Conservation (phyloP, 2,329 filamentous ascomycete species). For the Phialemonium atrogriseum region DNA sequence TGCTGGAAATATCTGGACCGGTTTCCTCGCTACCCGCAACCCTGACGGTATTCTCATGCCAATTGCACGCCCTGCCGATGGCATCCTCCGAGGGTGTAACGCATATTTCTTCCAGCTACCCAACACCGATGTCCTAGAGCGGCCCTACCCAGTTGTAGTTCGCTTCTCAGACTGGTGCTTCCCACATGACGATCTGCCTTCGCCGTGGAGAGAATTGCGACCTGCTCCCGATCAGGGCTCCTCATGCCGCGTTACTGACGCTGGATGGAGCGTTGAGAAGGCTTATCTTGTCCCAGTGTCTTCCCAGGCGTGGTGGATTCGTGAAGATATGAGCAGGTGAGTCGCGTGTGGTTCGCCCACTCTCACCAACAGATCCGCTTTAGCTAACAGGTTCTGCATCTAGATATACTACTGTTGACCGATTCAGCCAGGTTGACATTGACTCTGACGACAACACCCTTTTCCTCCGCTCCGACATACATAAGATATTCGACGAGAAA, state of each 20-base stretch:
- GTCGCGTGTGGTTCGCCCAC: too few species aligned
- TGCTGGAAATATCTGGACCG: neutral
- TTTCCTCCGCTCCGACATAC: conserved; percentile 1
- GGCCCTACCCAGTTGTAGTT: conserved; percentile 2
- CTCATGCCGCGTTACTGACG: conserved; percentile 2
- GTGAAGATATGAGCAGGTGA: too few species aligned
- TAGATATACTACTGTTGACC: neutral
- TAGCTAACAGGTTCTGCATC: too few species aligned
- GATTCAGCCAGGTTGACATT: neutral
- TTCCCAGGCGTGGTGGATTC: conserved; percentile 1
- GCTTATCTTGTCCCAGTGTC: conserved; percentile 1
- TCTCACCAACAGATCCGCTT: too few species aligned
- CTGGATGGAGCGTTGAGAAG: conserved; percentile 1
- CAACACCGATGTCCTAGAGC: neutral
- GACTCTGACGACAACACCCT: neutral
- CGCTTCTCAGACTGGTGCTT: conserved; percentile 2
- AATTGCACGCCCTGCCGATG: conserved; percentile 1
- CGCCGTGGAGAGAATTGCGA: neutral
- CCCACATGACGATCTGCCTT: neutral
- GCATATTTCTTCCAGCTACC: conserved; percentile 5
- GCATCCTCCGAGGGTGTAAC: conserved; percentile 2
- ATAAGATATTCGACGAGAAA: conserved; percentile 3
- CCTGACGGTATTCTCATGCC: neutral
- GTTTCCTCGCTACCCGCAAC: conserved; percentile 1
- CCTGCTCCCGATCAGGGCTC: neutral